These are phyloP conservation scores for Penicillium nucicola DNA, from an alignment of 495 filamentous ascomycete genomes.

Conservation along the genomic window DNA sequence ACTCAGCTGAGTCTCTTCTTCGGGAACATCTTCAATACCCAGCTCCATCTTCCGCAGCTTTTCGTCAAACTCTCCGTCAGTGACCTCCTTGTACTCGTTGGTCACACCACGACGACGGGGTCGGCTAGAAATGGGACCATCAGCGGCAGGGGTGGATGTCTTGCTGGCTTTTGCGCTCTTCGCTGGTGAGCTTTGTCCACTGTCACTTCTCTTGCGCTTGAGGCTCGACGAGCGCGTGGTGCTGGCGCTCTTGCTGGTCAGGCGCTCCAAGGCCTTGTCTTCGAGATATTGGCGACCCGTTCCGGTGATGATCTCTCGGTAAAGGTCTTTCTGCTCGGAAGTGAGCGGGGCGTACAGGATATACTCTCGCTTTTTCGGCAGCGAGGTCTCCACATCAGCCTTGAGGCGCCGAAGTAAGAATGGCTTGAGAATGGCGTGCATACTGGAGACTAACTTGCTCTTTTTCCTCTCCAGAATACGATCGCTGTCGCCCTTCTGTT, in stretches of 20 bases:
- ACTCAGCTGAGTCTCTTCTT: conserved; percentile 51
- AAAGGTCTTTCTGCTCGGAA: conserved; percentile 82
- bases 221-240: conserved; percentile 37
- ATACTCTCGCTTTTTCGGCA: conserved; percentile 97
- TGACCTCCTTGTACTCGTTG: conserved; percentile 70
- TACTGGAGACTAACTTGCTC: conserved; percentile 77
- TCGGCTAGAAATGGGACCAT: conserved; percentile 39
- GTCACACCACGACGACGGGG: conserved; percentile 38
- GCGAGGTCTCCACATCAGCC: conserved; percentile 80
- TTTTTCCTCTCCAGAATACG: conserved; percentile 52
- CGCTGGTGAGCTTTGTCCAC: conserved; percentile 37
- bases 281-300: conserved; percentile 80
- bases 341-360: conserved; percentile 90
- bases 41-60: conserved; percentile 61
- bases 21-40: conserved; percentile 47
- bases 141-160: conserved; percentile 63
- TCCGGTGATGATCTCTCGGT: conserved; percentile 78
- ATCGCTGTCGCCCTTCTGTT: conserved; percentile 65
- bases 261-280: conserved; percentile 72
- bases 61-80: conserved; percentile 69
- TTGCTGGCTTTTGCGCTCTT: conserved; percentile 75
- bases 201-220: conserved; percentile 53
- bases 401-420: conserved; percentile 87
- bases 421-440: conserved; percentile 90
- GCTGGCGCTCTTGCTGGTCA: conserved; percentile 35